phyloP scores from a whole-genome alignment of 192 early-diverging fungal genomes.

The Chytriomyces sp. region DNA sequence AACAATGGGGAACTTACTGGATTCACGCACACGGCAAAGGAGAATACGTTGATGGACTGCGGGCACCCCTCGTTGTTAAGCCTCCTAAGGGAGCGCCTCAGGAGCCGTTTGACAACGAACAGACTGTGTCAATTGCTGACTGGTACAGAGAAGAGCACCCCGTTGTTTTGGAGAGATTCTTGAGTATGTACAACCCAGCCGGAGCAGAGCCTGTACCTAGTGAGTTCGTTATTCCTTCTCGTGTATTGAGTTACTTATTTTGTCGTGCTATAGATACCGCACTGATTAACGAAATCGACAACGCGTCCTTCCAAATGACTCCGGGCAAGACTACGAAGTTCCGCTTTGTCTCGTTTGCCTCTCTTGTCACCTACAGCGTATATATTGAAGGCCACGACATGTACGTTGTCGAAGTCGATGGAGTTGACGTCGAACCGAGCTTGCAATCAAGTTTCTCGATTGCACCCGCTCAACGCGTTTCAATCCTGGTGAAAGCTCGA shows the following conservation, averaged over 20 bases:
- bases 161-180: constrained; percentile 55
- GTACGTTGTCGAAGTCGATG: constrained; percentile 81
- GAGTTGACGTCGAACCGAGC: constrained; percentile 61
- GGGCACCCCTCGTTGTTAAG: constrained; percentile 71
- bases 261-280: constrained; percentile 47
- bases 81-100: constrained; percentile 45
- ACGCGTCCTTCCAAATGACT: constrained; percentile 54
- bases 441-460: constrained; percentile 60
- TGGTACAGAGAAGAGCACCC: constrained; percentile 73
- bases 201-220: constrained; percentile 67
- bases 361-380: constrained; percentile 74
- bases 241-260: not conserved
- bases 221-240: constrained; percentile 1
- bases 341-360: constrained; percentile 81
- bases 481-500: constrained; percentile 77
- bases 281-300: constrained; percentile 62
- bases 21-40: constrained; percentile 69
- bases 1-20: constrained; percentile 86
- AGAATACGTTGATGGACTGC: constrained; percentile 83
- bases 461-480: constrained; percentile 76
- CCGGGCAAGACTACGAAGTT: constrained; percentile 83
- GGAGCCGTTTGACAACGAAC: constrained; percentile 42
- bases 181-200: constrained; percentile 65
- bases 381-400: constrained; percentile 79
- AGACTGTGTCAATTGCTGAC: constrained; percentile 50